These are phyloP conservation scores for Cucumis hystrix DNA, from an alignment of 306 rosid genomes.

Conservation along the genomic window DNA sequence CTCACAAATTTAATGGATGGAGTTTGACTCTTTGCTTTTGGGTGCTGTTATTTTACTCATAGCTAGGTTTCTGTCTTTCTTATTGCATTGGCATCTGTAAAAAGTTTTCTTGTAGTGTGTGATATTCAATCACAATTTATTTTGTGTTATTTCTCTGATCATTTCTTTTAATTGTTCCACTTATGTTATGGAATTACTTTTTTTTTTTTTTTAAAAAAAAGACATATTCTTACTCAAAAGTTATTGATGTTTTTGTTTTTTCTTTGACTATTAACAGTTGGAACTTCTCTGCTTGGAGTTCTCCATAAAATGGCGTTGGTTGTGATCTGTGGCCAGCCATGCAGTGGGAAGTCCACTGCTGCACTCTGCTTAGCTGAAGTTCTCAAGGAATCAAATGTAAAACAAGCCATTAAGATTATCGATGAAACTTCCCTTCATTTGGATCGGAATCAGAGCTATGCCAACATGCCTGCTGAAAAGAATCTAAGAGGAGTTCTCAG, in stretches of 20 bases:
- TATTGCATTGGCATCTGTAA: background rate
- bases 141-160: background rate
- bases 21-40: background rate
- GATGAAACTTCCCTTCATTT: constrained; percentile 74
- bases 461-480: constrained; percentile 84
- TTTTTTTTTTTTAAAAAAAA: background rate
- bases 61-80: background rate
- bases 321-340: constrained; percentile 87
- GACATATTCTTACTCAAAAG: background rate
- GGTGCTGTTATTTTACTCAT: background rate
- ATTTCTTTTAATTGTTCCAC: background rate
- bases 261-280: background rate
- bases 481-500: constrained; percentile 82
- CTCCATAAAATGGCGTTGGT: constrained; percentile 61
- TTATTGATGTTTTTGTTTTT: background rate
- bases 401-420: constrained; percentile 41
- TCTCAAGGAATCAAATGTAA: constrained; percentile 48
- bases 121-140: background rate
- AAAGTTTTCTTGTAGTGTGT: background rate
- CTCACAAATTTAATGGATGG: too few relatives aligned
- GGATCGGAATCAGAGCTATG: constrained; percentile 67
- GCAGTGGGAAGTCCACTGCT: constrained; percentile 68
- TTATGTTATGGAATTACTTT: background rate
- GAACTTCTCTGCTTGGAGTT: background rate
- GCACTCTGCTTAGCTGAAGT: constrained; percentile 48